Evolutionary conservation across 2,329 filamentous ascomycete genomes (phyloP).

Genomic region (Capronia coronata): DNA sequence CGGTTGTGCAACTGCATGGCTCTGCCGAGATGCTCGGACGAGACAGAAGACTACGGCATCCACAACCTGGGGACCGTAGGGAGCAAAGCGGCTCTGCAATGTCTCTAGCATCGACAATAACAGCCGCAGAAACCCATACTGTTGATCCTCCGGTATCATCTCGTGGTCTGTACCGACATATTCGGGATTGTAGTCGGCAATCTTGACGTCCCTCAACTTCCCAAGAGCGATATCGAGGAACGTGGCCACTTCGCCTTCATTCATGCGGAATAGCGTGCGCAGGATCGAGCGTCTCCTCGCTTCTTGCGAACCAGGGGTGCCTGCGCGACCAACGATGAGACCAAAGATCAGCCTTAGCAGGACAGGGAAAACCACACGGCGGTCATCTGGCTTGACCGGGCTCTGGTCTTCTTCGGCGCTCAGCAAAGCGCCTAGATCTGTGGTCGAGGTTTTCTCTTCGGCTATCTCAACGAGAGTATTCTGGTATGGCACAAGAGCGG

Average conservation of each 20-base stretch:
- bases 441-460: slow-evolving; percentile 85
- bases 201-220: slow-evolving; percentile 54
- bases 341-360: slow-evolving; percentile 84
- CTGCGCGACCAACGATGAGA: slow-evolving; percentile 75
- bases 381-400: slow-evolving; percentile 66
- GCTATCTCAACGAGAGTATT: slow-evolving; percentile 80
- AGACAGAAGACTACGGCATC: slow-evolving; percentile 77
- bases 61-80: slow-evolving; percentile 62
- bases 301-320: slow-evolving; percentile 70
- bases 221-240: slow-evolving; percentile 81
- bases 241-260: slow-evolving; percentile 63
- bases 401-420: slow-evolving; percentile 60
- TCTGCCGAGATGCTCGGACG: slow-evolving; percentile 52
- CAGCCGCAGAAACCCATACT: slow-evolving; percentile 89
- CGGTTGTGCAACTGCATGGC: slow-evolving; percentile 30
- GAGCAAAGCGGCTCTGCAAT: slow-evolving; percentile 64
- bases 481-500: slow-evolving; percentile 67
- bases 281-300: slow-evolving; percentile 68
- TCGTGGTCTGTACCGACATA: slow-evolving; percentile 48
- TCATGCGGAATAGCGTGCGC: slow-evolving; percentile 71
- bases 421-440: slow-evolving; percentile 85
- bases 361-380: slow-evolving; percentile 70
- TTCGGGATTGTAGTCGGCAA: slow-evolving; percentile 47
- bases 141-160: slow-evolving; percentile 64
- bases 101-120: slow-evolving; percentile 65